These are phyloP conservation scores for Silybum marianum DNA, from an alignment of 129 eudicot genomes.

Conservation along the genomic window DNA sequence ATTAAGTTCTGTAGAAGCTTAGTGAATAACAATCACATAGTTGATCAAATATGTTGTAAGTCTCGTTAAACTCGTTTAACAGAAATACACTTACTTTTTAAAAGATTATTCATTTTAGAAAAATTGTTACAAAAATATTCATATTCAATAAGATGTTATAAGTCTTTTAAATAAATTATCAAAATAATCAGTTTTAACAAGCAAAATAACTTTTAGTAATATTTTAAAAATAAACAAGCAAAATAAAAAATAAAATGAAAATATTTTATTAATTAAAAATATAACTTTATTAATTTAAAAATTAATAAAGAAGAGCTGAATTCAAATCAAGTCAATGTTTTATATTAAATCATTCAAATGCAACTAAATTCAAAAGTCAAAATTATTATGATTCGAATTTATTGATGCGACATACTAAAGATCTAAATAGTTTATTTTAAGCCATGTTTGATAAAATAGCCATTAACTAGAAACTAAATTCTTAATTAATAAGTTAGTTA, in stretches of 20 bases:
- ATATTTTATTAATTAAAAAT: no score
- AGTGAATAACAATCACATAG: no score
- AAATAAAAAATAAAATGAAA: not conserved
- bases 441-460: not conserved
- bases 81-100: no score
- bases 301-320: not conserved
- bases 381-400: not conserved
- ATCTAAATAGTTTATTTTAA: not conserved
- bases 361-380: not conserved
- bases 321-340: not conserved
- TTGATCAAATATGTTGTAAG: no score
- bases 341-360: not conserved
- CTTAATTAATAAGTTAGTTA: not conserved
- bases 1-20: no score
- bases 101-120: no score
- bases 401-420: not conserved
- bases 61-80: no score
- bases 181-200: not conserved
- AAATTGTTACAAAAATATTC: no score
- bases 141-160: not conserved
- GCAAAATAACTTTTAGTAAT: not conserved
- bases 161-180: not conserved
- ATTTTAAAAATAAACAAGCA: not conserved
- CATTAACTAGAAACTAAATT: not conserved
- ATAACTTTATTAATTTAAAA: not conserved